Base-by-base conservation (phyloP, 78 protist species). In the Emiliania huxleyi region DNA sequence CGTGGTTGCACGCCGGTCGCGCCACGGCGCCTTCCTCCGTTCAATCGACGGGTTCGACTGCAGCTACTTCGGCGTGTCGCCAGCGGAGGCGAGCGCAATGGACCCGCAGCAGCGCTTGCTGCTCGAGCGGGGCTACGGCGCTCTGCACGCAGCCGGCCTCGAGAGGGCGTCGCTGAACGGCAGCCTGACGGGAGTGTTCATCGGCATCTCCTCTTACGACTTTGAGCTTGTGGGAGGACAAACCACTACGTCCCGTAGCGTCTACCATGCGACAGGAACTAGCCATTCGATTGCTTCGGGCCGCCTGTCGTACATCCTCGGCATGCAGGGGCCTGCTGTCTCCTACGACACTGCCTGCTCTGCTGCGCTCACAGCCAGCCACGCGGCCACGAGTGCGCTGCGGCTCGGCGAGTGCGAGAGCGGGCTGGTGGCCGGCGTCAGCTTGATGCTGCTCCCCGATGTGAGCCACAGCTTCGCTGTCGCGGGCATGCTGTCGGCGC, bases 281-380 rank as follows among this genome's bases (percentile, higher is more conserved):
- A 26, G 77, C 49, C 79, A 37, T 18, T 48, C 95, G 29, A 84
- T 69, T 26, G 75, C 75, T 4, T 4, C 75, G 38, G 75, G 75
- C 94, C 90, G 98, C 22, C 33, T 97, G 0, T 93, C 98, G 37
- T 97, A 93, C 55, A 33, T 69, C 23, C 83, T 94, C 71, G 97
- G 96, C 79, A 93, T 97, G 29, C 48, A 79, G n/a, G n/a, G n/a
- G n/a, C n/a, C n/a, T n/a, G n/a, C n/a, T n/a, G n/a, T n/a, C n/a
- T n/a, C n/a, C n/a, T n/a, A n/a, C n/a, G n/a, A n/a, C n/a, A n/a
- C n/a, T n/a, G n/a, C n/a, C n/a, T n/a, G n/a, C n/a, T n/a, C n/a
- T n/a, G n/a, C n/a, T n/a, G n/a, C n/a, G n/a, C n/a, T n/a, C n/a
- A n/a, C n/a, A n/a, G n/a, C n/a, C n/a, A n/a, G n/a, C n/a, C n/a